Percentiles rank a stretch among this genome's conserved stretches.
Evolutionary conservation across 352 stramenopile species (phyloP).

Genomic region (Globisporangium polare): DNA sequence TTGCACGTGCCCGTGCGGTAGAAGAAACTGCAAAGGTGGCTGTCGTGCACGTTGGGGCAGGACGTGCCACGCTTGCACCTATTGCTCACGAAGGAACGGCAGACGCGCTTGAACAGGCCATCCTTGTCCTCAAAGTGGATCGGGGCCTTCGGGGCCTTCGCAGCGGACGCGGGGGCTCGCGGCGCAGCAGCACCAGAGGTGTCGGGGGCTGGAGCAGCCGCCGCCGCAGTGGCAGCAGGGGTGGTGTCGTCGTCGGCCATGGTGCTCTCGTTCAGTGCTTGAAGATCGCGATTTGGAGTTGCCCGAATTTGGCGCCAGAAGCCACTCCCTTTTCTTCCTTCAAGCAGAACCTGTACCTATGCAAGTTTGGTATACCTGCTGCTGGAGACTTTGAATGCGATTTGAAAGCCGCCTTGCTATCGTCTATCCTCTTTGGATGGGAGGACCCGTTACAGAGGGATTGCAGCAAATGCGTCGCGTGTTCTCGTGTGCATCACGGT

Average conservation of each 20-base stretch:
- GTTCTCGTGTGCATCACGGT: too few species aligned
- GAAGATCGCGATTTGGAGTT: neutral
- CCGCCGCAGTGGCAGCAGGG: neutral
- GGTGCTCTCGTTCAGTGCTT: neutral
- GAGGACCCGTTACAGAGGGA: too few species aligned
- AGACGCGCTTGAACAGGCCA: conserved; percentile 58
- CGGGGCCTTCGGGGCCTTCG: conserved; percentile 12
- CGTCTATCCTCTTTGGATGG: too few species aligned
- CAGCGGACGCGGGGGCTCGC: neutral
- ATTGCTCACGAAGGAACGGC: conserved; percentile 44
- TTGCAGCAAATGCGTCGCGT: too few species aligned
- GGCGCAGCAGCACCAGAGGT: neutral
- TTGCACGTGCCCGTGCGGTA: conserved; percentile 51
- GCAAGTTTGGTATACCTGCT: too few species aligned
- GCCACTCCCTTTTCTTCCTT: neutral
- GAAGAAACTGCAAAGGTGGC: conserved; percentile 38
- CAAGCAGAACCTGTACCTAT: too few species aligned
- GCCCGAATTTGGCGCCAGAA: neutral
- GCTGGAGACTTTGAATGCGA: too few species aligned
- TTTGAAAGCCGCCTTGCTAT: too few species aligned
- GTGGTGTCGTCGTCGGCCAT: conserved; percentile 2
- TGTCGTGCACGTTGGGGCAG: conserved; percentile 58
- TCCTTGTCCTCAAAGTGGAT: conserved; percentile 49
- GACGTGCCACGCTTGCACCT: conserved; percentile 24
- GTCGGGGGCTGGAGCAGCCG: neutral